Conservation (phyloP, 1,139 yeast genomes). For the Pichia norvegensis region DNA sequence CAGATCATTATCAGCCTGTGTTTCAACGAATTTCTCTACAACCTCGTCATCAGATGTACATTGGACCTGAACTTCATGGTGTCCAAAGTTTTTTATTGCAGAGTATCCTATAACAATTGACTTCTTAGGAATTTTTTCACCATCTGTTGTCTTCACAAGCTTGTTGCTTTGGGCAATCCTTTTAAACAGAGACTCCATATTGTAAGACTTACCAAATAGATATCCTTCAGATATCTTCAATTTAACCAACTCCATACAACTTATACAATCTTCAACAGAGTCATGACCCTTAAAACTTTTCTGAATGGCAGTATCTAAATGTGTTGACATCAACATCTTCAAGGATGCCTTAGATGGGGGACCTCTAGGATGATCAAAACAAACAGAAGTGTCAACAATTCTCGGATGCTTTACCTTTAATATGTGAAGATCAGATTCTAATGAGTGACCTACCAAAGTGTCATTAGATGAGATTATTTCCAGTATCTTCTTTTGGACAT, state of each 20-base stretch:
- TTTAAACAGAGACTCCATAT: slow-evolving; percentile 30
- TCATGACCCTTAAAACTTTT: slow-evolving; percentile 44
- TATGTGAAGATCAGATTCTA: slow-evolving; percentile 60
- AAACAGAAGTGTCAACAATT: slow-evolving; percentile 61
- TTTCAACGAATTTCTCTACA: slow-evolving; percentile 34
- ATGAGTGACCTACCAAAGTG: slow-evolving; percentile 63
- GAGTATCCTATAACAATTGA: slow-evolving; percentile 38
- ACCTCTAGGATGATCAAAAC: slow-evolving; percentile 70
- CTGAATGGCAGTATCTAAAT: slow-evolving; percentile 57
- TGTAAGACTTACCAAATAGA: slow-evolving; percentile 51
- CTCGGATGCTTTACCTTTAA: slow-evolving; percentile 51
- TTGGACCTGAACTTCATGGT: slow-evolving; percentile 31
- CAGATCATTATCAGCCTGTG: slow-evolving; percentile 37
- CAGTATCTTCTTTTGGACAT: slow-evolving; percentile 55
- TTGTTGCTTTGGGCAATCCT: slow-evolving; percentile 20
- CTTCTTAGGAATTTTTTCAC: slow-evolving; percentile 29
- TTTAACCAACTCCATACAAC: slow-evolving; percentile 73
- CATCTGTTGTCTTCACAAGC: slow-evolving; percentile 15
- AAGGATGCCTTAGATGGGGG: slow-evolving; percentile 74
- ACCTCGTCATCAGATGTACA: slow-evolving; percentile 56
- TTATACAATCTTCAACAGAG: slow-evolving; percentile 74
- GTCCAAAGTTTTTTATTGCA: slow-evolving; percentile 13
- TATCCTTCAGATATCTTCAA: slow-evolving; percentile 60
- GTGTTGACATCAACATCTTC: slow-evolving; percentile 53
- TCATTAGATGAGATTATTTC: slow-evolving; percentile 43